Evolutionary conservation across 768 basidiomycete species (phyloP).

Genomic region (Podaxis sp.): DNA sequence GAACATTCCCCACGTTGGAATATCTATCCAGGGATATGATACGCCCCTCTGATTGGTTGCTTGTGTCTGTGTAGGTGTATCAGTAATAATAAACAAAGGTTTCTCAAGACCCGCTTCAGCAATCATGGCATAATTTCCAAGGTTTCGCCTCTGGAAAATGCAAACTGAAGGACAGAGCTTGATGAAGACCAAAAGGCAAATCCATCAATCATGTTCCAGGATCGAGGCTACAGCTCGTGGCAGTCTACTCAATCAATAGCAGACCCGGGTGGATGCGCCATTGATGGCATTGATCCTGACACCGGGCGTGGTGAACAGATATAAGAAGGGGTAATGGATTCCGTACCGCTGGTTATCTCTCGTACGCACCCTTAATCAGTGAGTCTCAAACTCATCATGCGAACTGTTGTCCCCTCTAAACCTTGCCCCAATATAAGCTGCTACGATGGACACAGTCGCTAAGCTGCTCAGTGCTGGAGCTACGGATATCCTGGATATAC

Average conservation of each 20-base stretch:
- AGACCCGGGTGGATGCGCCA: too few species aligned
- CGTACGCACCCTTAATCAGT: background rate
- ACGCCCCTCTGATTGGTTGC: background rate
- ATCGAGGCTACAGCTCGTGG: background rate
- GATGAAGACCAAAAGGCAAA: background rate
- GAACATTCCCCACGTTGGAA: slow-evolving; percentile 47
- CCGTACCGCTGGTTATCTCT: background rate
- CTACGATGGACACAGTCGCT: background rate
- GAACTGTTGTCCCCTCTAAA: background rate
- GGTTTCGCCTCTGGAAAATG: background rate
- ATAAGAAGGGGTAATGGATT: background rate
- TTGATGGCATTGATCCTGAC: too few species aligned
- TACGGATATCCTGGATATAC: background rate
- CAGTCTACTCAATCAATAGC: background rate
- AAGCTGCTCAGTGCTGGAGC: background rate
- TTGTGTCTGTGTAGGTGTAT: background rate
- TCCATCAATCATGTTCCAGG: background rate
- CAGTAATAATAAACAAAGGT: background rate
- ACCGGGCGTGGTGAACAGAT: background rate
- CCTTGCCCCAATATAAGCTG: background rate
- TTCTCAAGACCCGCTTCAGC: background rate
- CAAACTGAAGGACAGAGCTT: too few species aligned
- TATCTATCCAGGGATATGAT: slow-evolving; percentile 43
- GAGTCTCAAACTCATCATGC: background rate
- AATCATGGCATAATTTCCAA: too few species aligned